phyloP scores from a whole-genome alignment of 2,329 filamentous ascomycete species.

The Ophiognomonia clavigignenti-juglandacearum region DNA sequence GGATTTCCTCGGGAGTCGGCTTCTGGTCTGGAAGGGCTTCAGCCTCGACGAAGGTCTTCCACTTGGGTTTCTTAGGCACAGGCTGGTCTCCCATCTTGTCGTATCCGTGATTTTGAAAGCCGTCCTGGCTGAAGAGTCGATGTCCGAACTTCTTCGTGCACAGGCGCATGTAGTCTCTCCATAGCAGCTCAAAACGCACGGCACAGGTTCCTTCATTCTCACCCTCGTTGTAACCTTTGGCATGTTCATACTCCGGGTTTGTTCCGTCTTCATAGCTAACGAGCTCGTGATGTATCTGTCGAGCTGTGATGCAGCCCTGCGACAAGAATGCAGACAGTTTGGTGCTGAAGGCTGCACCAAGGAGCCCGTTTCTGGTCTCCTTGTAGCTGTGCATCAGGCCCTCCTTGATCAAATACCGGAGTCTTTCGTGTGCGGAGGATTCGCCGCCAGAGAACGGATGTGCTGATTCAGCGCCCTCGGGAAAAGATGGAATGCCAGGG shows the following conservation, averaged over 20 bases:
- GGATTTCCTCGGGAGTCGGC: constrained; percentile 37
- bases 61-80: constrained; percentile 28
- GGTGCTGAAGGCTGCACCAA: constrained; percentile 68
- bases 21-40: constrained; percentile 30
- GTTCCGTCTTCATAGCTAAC: constrained; percentile 64
- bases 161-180: constrained; percentile 78
- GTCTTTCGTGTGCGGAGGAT: constrained; percentile 49
- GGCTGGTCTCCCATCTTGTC: constrained; percentile 39
- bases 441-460: constrained; percentile 69
- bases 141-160: constrained; percentile 65
- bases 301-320: constrained; percentile 66
- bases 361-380: constrained; percentile 64
- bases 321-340: constrained; percentile 72
- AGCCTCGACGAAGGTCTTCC: constrained; percentile 40
- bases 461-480: constrained; percentile 49
- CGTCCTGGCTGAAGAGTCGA: constrained; percentile 59
- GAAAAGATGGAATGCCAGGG: constrained; percentile 45
- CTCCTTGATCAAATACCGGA: constrained; percentile 55
- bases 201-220: constrained; percentile 67
- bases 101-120: constrained; percentile 51
- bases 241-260: constrained; percentile 32
- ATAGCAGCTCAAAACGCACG: constrained; percentile 69
- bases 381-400: constrained; percentile 63
- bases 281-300: constrained; percentile 66
- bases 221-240: constrained; percentile 59